Evolutionary conservation across 805 yeast species (phyloP).

Genomic region (Peterozyma toletana): DNA sequence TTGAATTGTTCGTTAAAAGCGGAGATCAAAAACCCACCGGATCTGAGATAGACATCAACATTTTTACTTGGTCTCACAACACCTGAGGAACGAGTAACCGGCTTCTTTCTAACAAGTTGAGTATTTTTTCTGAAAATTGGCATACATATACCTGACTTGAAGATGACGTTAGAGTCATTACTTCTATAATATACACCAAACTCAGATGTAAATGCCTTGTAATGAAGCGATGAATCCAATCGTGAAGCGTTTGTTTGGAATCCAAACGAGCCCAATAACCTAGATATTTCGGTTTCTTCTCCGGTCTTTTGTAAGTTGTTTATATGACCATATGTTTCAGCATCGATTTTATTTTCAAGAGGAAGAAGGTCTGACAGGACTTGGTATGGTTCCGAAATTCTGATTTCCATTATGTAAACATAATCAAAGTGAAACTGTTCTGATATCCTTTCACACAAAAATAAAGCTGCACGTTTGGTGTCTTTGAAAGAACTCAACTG

Average conservation of each 20-base stretch:
- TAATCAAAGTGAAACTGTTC: constrained; percentile 29
- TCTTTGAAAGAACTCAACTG: constrained; percentile 28
- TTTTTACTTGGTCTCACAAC: constrained; percentile 10
- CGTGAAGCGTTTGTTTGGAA: constrained; percentile 13
- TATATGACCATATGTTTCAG: constrained; percentile 33
- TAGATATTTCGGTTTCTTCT: constrained; percentile 32
- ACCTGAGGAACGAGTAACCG: constrained; percentile 1
- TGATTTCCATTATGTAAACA: constrained; percentile 44
- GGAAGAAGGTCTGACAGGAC: constrained; percentile 39
- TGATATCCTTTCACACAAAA: constrained; percentile 29
- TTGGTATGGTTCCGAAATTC: constrained; percentile 38
- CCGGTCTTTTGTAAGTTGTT: constrained; percentile 27
- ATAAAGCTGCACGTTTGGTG: constrained; percentile 34
- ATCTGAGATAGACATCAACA: constrained; percentile 37
- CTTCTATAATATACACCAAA: constrained; percentile 40
- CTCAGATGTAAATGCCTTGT: constrained; percentile 39
- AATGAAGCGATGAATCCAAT: constrained; percentile 32
- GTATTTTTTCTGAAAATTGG: constrained; percentile 41
- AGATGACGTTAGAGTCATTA: constrained; percentile 21
- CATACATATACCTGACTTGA: constrained; percentile 43
- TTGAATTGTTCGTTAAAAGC: constrained; percentile 29
- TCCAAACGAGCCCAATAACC: constrained; percentile 39
- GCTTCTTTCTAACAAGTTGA: constrained; percentile 32
- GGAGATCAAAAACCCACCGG: constrained; percentile 47
- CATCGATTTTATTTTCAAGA: constrained; percentile 31